phyloP scores from a whole-genome alignment of 192 early-diverging fungal genomes.

The Coemansia umbellata region DNA sequence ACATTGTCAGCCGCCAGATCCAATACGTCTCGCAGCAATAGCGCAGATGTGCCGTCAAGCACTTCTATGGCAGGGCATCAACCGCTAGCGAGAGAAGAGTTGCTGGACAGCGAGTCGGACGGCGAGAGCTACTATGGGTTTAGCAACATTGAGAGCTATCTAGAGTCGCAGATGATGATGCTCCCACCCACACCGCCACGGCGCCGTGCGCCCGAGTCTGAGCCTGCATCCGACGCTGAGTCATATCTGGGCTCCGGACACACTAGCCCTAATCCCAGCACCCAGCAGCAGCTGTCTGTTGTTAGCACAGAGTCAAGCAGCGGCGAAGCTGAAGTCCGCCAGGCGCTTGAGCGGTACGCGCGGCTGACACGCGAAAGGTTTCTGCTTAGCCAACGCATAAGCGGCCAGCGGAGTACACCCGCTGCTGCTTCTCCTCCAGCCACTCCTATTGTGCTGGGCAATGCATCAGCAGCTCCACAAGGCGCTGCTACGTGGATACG shows the following conservation, averaged over 20 bases:
- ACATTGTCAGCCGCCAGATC: too few species aligned
- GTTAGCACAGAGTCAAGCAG: not conserved
- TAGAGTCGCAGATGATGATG: conserved; percentile 16
- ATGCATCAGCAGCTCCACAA: not conserved
- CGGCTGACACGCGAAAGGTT: conserved; percentile 29
- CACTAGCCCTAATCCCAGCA: not conserved
- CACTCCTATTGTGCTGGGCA: not conserved
- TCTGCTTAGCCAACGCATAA: conserved; percentile 26
- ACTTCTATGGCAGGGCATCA: too few species aligned
- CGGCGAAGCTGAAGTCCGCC: conserved; percentile 7
- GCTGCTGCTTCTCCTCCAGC: not conserved
- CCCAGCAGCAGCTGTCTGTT: not conserved
- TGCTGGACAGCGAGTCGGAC: not conserved
- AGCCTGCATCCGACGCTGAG: conserved; percentile 7
- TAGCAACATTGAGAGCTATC: conserved; percentile 7
- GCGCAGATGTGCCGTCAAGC: not conserved
- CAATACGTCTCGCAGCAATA: too few species aligned
- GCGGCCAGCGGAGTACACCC: not conserved
- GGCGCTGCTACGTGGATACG: not conserved
- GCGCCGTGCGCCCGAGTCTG: conserved; percentile 13
- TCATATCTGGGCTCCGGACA: not conserved
- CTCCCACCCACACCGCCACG: conserved; percentile 32
- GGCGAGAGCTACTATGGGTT: conserved; percentile 1
- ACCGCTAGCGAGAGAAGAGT: too few species aligned
- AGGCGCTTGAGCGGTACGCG: conserved; percentile 24